phyloP scores from a whole-genome alignment of 768 basidiomycete species.

The Royoungia palumana region DNA sequence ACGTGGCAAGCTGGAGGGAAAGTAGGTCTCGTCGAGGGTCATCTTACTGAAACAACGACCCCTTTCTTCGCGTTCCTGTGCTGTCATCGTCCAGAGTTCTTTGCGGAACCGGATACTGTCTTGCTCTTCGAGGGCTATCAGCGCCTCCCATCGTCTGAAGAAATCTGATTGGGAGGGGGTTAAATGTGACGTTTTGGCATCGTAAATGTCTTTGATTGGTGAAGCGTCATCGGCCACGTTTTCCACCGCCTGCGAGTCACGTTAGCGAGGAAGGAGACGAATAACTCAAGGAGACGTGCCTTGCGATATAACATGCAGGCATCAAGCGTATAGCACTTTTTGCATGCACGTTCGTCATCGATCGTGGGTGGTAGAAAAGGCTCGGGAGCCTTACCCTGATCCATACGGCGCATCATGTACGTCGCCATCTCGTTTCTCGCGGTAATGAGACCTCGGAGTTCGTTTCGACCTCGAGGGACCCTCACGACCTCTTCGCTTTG shows the following conservation, averaged over 20 bases:
- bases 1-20: constrained; percentile 14
- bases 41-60: constrained; percentile 86
- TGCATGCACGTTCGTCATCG: constrained; percentile 76
- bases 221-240: constrained; percentile 50
- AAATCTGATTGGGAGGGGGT: constrained; percentile 64
- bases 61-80: constrained; percentile 69
- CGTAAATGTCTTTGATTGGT: constrained; percentile 66
- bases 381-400: constrained; percentile 31
- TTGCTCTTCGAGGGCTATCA: constrained; percentile 84
- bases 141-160: constrained; percentile 87
- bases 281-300: constrained; percentile 35
- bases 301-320: constrained; percentile 94
- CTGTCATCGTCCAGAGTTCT: constrained; percentile 91
- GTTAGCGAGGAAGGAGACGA: constrained; percentile 1
- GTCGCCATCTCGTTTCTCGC: constrained; percentile 82
- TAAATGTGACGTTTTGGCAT: constrained; percentile 77
- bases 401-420: constrained; percentile 60
- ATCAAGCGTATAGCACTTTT: constrained; percentile 78
- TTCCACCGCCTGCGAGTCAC: constrained; percentile 58
- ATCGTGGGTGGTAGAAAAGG: constrained; percentile 84
- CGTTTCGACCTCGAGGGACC: constrained; percentile 77
- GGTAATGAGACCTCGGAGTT: constrained; percentile 78
- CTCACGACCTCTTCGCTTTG: constrained; percentile 84
- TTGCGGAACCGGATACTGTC: constrained; percentile 81
- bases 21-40: constrained; percentile 54